phyloP scores from a whole-genome alignment of 257 asterid species.

The Solanum raphanifolium region DNA sequence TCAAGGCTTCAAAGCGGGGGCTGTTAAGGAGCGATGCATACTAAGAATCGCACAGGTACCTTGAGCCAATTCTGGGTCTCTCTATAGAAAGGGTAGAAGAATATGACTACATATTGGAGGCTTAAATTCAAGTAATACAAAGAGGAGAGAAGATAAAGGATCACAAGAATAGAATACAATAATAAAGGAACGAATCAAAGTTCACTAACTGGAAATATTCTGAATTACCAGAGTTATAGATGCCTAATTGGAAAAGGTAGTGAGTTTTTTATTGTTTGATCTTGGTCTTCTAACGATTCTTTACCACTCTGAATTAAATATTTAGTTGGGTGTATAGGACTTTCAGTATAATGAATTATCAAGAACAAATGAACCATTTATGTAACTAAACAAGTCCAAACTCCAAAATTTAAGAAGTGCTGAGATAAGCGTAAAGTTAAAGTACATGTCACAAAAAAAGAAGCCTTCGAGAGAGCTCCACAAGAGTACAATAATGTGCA shows the following conservation, averaged over 20 bases:
- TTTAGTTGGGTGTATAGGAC: background rate
- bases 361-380: background rate
- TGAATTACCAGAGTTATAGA: background rate
- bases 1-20: background rate
- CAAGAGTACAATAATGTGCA: background rate
- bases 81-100: background rate
- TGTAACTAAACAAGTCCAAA: background rate
- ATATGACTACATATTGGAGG: background rate
- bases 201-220: background rate
- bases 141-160: background rate
- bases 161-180: background rate
- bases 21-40: background rate
- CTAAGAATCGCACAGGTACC: background rate
- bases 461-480: background rate
- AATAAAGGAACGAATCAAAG: background rate
- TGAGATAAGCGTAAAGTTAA: background rate
- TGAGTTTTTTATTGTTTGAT: background rate
- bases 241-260: background rate
- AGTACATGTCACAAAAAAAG: background rate
- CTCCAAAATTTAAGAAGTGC: background rate
- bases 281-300: background rate
- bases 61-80: background rate
- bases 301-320: background rate
- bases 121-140: background rate
- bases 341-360: background rate